Evolutionary conservation across 75 land plant genomes (phyloP), one percentile per base, ranked within the genome.

Genomic region (Cryptomeria japonica): DNA sequence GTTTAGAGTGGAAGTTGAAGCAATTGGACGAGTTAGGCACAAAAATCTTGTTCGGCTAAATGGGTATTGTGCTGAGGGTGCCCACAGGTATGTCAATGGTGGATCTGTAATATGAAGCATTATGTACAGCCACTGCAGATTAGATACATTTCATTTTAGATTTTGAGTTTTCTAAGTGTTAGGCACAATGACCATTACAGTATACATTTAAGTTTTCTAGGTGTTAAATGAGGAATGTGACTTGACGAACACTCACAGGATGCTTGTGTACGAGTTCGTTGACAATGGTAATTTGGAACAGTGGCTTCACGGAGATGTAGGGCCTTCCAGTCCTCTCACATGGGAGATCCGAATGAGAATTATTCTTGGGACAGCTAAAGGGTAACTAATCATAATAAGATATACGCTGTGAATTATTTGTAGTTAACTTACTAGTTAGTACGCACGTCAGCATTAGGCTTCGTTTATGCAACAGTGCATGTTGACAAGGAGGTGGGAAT

Each of bases 201-300:
- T 34, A 75, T 75, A 12, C 37, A 75, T 75, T 75, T 75, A 13
- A 13, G 77, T 34, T 75, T 34, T 3, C 77, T 75, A 12, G 75
- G n/a, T 75, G 37, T 75, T 75, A 34, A 11, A 3, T 75, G 16
- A 64, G 44, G 31, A 56, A 31, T 87, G 86, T 68, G 72, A 70
- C 37, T 75, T 34, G 77, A 75, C 10, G 3, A 75, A 75, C 37
- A 34, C 38, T 75, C 37, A n/a, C 90, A 98, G 98, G 94, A 97
- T 98, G 94, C 95, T 98, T 87, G 99, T 98, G 13, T 98, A 98
- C 87, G 99, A 97, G 91, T 98, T 92, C 88, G 92, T 98, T 32
- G 92, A 98, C 90, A 98, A 98, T 94, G 99, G 99, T 16, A 98
- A 97, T 89, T 87, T 98, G 70, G 99, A 98, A 78, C 98, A 97